Evolutionary conservation across 2,329 filamentous ascomycete species (phyloP).

Genomic region (Pseudopithomyces maydicus): DNA sequence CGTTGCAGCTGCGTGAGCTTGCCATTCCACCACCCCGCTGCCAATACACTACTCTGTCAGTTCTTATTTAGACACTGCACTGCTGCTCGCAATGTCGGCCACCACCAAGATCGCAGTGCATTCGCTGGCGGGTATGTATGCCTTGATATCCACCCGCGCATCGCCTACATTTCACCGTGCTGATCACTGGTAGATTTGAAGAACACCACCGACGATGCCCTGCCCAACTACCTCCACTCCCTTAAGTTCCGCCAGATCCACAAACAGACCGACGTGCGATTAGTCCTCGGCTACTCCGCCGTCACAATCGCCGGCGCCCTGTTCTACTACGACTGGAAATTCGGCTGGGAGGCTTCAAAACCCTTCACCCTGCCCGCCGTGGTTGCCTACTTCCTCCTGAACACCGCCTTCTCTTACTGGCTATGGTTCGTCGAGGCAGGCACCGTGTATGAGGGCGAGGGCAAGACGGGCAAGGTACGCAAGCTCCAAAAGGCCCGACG

Average conservation of each 20-base stretch:
- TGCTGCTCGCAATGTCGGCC: constrained; percentile 34
- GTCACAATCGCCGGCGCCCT: constrained; percentile 80
- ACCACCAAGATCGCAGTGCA: constrained; percentile 66
- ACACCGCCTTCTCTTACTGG: constrained; percentile 81
- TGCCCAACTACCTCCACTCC: constrained; percentile 89
- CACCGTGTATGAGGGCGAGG: constrained; percentile 77
- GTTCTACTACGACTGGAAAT: constrained; percentile 89
- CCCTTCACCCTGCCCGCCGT: constrained; percentile 81
- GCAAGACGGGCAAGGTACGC: constrained; percentile 68
- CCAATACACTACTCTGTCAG: background rate
- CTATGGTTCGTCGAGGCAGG: constrained; percentile 82
- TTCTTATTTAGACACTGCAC: background rate
- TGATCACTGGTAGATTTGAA: constrained; percentile 74
- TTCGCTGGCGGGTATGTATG: constrained; percentile 66
- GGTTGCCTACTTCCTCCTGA: constrained; percentile 76
- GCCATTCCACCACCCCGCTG: background rate
- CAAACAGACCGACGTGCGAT: constrained; percentile 77
- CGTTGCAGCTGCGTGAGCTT: constrained; percentile 14
- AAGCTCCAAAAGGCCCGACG: background rate
- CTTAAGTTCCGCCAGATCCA: constrained; percentile 85
- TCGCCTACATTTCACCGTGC: constrained; percentile 4
- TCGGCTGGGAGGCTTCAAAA: constrained; percentile 88
- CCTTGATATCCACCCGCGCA: background rate
- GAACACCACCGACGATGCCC: constrained; percentile 93
- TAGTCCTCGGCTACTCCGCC: constrained; percentile 80